phyloP scores from a whole-genome alignment of 2,329 filamentous ascomycete genomes.

The Alternaria arbusti region DNA sequence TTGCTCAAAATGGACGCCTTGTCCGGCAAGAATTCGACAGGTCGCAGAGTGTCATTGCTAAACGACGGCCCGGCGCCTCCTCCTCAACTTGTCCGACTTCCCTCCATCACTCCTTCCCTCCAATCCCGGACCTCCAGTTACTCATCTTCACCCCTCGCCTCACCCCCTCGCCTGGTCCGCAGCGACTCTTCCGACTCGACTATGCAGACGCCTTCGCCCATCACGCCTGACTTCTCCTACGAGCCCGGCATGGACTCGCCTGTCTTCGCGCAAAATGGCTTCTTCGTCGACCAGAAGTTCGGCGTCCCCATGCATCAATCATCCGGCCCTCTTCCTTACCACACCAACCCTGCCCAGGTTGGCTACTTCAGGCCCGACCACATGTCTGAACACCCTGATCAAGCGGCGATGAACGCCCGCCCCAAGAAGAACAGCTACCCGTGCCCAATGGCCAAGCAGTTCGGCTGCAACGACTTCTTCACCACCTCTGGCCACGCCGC shows the following conservation, averaged over 20 bases:
- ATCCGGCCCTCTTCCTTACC: constrained; percentile 32
- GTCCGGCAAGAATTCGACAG: constrained; percentile 57
- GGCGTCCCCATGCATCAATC: constrained; percentile 32
- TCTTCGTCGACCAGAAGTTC: constrained; percentile 38
- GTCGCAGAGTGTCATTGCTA: constrained; percentile 58
- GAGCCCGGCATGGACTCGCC: constrained; percentile 38
- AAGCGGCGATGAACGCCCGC: constrained; percentile 47
- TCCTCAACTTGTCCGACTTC: constrained; percentile 40
- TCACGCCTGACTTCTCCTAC: constrained; percentile 52
- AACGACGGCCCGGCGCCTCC: constrained; percentile 53
- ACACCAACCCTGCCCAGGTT: constrained; percentile 19
- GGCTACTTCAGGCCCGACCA: constrained; percentile 29
- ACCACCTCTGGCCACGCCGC: constrained; percentile 87
- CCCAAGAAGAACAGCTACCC: constrained; percentile 72
- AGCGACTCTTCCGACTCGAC: constrained; percentile 56
- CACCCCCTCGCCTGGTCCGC: constrained; percentile 54
- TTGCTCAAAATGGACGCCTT: constrained; percentile 52
- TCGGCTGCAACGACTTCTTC: constrained; percentile 78
- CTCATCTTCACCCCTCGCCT: constrained; percentile 54
- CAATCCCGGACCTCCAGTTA: constrained; percentile 53
- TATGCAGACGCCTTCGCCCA: constrained; percentile 54
- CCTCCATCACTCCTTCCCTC: constrained; percentile 45
- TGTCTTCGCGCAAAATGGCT: constrained; percentile 33
- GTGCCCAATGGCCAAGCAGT: constrained; percentile 74
- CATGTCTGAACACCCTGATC: constrained; percentile 11